These are phyloP conservation scores for Metschnikowia peoriensis DNA, from an alignment of 805 yeast genomes.

Conservation along the genomic window DNA sequence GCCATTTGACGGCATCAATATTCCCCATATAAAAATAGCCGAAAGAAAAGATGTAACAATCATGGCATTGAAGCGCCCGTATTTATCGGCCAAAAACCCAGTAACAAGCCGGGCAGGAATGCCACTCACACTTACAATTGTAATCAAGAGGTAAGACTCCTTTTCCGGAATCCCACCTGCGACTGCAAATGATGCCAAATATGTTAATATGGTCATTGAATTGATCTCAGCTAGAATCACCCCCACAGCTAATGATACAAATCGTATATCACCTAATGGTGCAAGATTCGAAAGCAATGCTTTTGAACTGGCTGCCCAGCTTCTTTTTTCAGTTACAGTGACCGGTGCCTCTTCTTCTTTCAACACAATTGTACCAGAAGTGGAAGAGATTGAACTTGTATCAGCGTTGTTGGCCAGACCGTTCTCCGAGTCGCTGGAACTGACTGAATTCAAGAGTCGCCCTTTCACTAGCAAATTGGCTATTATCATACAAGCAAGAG, in stretches of 20 bases:
- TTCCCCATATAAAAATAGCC: slow-evolving; percentile 30
- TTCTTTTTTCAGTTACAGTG: not conserved
- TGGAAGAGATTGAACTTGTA: not conserved
- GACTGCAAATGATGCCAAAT: slow-evolving; percentile 52
- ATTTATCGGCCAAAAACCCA: slow-evolving; percentile 29
- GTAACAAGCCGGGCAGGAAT: slow-evolving; percentile 33
- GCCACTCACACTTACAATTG: slow-evolving; percentile 47
- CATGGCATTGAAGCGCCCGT: slow-evolving; percentile 55
- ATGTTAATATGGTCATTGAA: slow-evolving; percentile 47
- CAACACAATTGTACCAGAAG: not conserved
- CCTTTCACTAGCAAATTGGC: slow-evolving; percentile 12
- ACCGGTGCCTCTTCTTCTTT: not conserved
- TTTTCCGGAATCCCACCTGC: slow-evolving; percentile 45
- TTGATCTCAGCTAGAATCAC: slow-evolving; percentile 47
- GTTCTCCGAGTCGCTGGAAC: not conserved
- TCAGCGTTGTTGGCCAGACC: not conserved
- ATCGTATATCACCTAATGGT: slow-evolving; percentile 43
- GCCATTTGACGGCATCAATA: slow-evolving; percentile 29
- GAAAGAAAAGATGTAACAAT: slow-evolving; percentile 31
- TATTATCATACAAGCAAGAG: slow-evolving; percentile 31
- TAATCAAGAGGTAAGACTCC: slow-evolving; percentile 46
- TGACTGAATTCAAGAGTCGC: not conserved
- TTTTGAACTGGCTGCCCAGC: not conserved
- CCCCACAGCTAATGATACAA: slow-evolving; percentile 41
- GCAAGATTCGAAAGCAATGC: slow-evolving; percentile 11